These are phyloP conservation scores for Saccharomycopsis selenospora DNA, from an alignment of 805 yeast genomes.

Conservation along the genomic window DNA sequence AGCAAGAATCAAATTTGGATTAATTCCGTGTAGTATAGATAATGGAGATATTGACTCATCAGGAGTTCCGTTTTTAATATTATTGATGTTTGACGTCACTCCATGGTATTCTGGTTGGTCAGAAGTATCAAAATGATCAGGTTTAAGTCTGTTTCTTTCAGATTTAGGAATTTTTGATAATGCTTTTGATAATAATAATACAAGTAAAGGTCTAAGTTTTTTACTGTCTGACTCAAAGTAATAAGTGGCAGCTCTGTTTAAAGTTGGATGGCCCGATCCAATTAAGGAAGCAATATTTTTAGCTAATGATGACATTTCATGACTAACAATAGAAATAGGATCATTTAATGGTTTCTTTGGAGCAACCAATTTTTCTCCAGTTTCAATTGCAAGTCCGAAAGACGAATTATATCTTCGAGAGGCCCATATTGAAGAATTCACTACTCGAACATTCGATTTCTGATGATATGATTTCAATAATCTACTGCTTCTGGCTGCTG, in stretches of 20 bases:
- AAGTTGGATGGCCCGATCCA: slow-evolving; percentile 90
- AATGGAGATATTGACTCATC: slow-evolving; percentile 72
- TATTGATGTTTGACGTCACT: slow-evolving; percentile 40
- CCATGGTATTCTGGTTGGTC: slow-evolving; percentile 59
- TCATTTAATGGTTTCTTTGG: slow-evolving; percentile 56
- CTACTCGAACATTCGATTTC: too few relatives aligned
- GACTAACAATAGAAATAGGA: slow-evolving; percentile 85
- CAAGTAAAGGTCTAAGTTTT: slow-evolving; percentile 87
- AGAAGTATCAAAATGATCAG: slow-evolving; percentile 59
- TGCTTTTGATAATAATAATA: slow-evolving; percentile 75
- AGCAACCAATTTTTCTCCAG: slow-evolving; percentile 70
- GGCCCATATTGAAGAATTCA: too few relatives aligned
- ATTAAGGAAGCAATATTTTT: slow-evolving; percentile 77
- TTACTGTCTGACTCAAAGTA: slow-evolving; percentile 96
- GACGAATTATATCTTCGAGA: slow-evolving; percentile 25
- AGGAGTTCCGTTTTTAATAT: slow-evolving; percentile 36
- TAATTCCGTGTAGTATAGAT: slow-evolving; percentile 78
- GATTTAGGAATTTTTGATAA: slow-evolving; percentile 64
- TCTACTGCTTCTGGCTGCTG: not conserved
- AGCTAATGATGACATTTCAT: slow-evolving; percentile 87
- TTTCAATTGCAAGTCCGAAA: slow-evolving; percentile 50
- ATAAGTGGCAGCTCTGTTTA: slow-evolving; percentile 87
- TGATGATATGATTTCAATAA: too few relatives aligned
- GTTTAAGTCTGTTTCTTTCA: slow-evolving; percentile 54
- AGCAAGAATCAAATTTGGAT: slow-evolving; percentile 73